A percentile compares a stretch with the other conserved stretches of the same genome.
Evolutionary conservation across 139 green algal genomes (phyloP).

Genomic region (Choricystis sp.): DNA sequence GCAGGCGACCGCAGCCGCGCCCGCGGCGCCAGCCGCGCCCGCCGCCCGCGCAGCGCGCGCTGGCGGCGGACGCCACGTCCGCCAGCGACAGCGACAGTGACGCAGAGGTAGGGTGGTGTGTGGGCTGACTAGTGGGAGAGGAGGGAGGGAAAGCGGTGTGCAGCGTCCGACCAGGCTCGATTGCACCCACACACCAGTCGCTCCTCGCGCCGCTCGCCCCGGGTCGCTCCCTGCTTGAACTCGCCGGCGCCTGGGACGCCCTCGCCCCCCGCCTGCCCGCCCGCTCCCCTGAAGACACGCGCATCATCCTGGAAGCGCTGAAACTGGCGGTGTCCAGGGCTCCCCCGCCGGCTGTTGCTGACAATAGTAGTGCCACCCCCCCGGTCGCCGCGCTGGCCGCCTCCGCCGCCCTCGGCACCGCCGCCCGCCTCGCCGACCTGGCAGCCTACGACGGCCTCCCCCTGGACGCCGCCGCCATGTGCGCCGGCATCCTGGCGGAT

Average conservation of each 20-base stretch:
- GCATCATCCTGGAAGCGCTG: constrained; percentile 34
- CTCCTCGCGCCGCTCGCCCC: no score
- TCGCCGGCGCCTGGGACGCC: constrained; percentile 14
- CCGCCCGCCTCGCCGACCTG: constrained; percentile 48
- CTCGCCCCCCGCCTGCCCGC: constrained; percentile 17
- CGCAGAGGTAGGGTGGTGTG: no score
- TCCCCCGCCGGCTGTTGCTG: not conserved
- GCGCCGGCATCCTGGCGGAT: constrained; percentile 62
- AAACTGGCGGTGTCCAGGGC: constrained; percentile 31
- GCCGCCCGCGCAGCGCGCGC: no score
- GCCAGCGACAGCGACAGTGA: no score
- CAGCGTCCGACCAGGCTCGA: no score
- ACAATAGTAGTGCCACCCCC: no score
- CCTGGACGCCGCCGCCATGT: constrained; percentile 64
- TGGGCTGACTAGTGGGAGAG: no score
- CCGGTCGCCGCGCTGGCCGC: constrained; percentile 1
- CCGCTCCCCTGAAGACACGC: constrained; percentile 6
- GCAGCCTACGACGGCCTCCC: constrained; percentile 35
- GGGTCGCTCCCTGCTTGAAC: not conserved
- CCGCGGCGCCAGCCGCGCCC: no score
- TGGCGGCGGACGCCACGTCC: no score
- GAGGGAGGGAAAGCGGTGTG: no score
- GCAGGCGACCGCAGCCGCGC: no score
- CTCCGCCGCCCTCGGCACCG: constrained; percentile 29
- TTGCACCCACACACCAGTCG: no score